phyloP scores from a whole-genome alignment of 192 early-diverging fungal genomes.

The Podila epigama region DNA sequence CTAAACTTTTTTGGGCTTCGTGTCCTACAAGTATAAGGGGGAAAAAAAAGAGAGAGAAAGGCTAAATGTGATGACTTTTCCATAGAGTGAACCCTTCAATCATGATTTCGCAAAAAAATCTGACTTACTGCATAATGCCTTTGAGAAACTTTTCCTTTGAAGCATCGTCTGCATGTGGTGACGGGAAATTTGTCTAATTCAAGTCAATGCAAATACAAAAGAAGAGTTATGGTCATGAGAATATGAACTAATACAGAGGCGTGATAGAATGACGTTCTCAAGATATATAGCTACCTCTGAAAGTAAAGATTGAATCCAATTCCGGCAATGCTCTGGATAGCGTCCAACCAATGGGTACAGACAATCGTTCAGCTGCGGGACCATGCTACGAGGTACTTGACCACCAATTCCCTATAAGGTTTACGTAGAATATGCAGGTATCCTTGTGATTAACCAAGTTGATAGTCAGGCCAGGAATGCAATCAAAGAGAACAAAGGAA shows the following conservation, averaged over 20 bases:
- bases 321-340: conserved; percentile 49
- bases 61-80: neutral
- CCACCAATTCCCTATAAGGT: conserved; percentile 56
- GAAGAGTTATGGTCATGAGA: neutral
- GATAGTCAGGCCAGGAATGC: neutral
- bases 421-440: neutral
- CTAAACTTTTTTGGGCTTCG: conserved; percentile 55
- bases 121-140: conserved; percentile 59
- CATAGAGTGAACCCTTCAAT: neutral
- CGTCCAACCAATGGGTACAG: conserved; percentile 55
- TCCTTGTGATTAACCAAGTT: neutral
- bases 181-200: conserved; percentile 58
- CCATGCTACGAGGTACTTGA: conserved; percentile 59
- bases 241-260: conserved; percentile 5
- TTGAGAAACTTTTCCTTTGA: conserved; percentile 61
- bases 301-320: conserved; percentile 55
- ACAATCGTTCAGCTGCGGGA: conserved; percentile 58
- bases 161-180: conserved; percentile 48
- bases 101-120: neutral
- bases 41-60: neutral
- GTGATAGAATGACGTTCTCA: neutral
- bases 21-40: conserved; percentile 42
- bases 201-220: neutral
- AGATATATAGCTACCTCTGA: conserved; percentile 35
- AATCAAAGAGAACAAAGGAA: neutral